Percentiles rank a stretch among this genome's conserved stretches.
Evolutionary conservation across 2,329 filamentous ascomycete species (phyloP).

Genomic region (Ploettnerulaceae sp.): DNA sequence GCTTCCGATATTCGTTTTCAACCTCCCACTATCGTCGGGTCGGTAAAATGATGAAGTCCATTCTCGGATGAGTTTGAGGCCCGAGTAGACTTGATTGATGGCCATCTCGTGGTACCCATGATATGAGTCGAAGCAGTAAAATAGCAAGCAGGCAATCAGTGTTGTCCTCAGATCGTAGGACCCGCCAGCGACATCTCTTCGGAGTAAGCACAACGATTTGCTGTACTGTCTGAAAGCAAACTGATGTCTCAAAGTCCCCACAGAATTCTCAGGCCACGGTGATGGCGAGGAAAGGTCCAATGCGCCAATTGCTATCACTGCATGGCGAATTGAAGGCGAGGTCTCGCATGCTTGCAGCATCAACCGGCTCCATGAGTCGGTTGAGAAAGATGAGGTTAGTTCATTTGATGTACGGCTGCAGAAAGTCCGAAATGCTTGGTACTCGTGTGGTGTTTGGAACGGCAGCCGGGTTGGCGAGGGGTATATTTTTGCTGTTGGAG

Average conservation of each 20-base stretch:
- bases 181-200: constrained; percentile 18
- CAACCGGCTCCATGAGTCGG: constrained; percentile 16
- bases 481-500: constrained; percentile 10
- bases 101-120: constrained; percentile 19
- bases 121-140: constrained; percentile 24
- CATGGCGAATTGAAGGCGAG: constrained; percentile 16
- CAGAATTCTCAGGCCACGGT: constrained; percentile 13
- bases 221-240: constrained; percentile 23
- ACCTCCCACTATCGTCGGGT: constrained; percentile 6
- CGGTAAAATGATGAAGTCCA: constrained; percentile 16
- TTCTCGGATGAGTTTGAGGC: constrained; percentile 20
- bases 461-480: constrained; percentile 13
- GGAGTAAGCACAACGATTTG: constrained; percentile 19
- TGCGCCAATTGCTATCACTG: constrained; percentile 19
- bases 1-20: constrained; percentile 7
- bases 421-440: constrained; percentile 21
- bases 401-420: constrained; percentile 17
- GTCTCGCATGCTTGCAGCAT: constrained; percentile 22
- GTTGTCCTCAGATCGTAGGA: constrained; percentile 21
- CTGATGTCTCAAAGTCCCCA: constrained; percentile 22
- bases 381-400: constrained; percentile 10
- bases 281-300: constrained; percentile 11
- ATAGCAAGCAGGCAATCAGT: constrained; percentile 19
- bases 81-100: constrained; percentile 17
- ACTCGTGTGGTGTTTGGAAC: constrained; percentile 18